phyloP scores from a whole-genome alignment of 345 rosid species.

The Carallia brachiata region DNA sequence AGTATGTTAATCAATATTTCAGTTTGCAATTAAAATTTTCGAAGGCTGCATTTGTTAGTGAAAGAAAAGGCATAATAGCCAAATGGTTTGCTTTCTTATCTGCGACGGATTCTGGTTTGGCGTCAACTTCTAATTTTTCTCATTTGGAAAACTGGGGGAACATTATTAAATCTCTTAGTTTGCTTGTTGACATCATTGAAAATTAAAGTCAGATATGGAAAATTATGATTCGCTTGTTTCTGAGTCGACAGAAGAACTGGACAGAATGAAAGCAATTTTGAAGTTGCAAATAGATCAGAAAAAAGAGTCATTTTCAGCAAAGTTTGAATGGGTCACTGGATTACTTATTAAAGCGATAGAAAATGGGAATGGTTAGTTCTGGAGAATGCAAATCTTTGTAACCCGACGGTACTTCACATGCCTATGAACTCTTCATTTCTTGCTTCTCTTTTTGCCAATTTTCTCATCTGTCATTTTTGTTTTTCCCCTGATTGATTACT shows the following conservation, averaged over 20 bases:
- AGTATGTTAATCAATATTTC: constrained; percentile 61
- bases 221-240: constrained; percentile 36
- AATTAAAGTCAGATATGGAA: constrained; percentile 45
- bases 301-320: constrained; percentile 51
- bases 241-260: constrained; percentile 53
- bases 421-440: constrained; percentile 4
- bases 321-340: constrained; percentile 95
- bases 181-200: constrained; percentile 48
- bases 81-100: constrained; percentile 68
- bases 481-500: constrained; percentile 9
- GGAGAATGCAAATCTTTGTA: constrained; percentile 94
- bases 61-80: constrained; percentile 43
- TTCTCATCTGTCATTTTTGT: constrained; percentile 6
- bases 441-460: constrained; percentile 5
- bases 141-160: constrained; percentile 27
- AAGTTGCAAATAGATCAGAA: constrained; percentile 50
- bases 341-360: constrained; percentile 79
- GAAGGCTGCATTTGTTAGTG: constrained; percentile 35
- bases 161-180: constrained; percentile 41
- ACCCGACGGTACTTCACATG: constrained; percentile 67
- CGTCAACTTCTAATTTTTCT: constrained; percentile 37
- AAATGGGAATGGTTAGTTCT: constrained; percentile 94
- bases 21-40: constrained; percentile 49
- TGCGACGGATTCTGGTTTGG: constrained; percentile 32
- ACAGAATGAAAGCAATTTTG: constrained; percentile 46